Base-by-base conservation (phyloP, 306 rosid species). In the Sechiopsis laciniata region DNA sequence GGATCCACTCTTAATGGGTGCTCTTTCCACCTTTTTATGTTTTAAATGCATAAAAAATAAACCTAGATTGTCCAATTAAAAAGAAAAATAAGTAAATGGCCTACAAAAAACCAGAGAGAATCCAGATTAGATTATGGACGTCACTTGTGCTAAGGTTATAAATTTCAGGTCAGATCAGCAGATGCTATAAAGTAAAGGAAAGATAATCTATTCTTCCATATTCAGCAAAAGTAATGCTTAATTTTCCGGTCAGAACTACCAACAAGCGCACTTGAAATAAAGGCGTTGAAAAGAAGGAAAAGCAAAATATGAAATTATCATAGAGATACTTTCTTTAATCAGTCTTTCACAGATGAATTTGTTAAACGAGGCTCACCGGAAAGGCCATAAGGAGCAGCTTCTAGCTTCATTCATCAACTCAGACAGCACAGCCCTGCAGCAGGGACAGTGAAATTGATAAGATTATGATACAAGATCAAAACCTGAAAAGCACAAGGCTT, bases 121-220 rank as follows among this genome's bases (percentile, higher is more conserved):
- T 67, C 72, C 72, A 46, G 19, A 67, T 42, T 42, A 67, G 56
- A 67, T 42, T 17, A 67, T 46, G 54, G 29, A 65, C 40, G 51
- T 65, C 71, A 42, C 2, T 4, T 40, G 53, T 17, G 72, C 56
- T 21, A 67, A 42, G 19, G 72, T 13, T 46, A 17, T 35, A 67
- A 67, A 46, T 67, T 67, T 67, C 72, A 67, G 19, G 72, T 67
- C 55, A 67, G 55, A 67, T 67, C 55, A 67, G 55, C 19, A 67
- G 17, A 21, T 42, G 72, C 72, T 21, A 19, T 67, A 21, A 67
- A 67, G 72, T 67, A 67, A 67, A 42, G 37, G 19, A 6, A 46
- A 12, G 56, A 13, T 67, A 46, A 46, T 67, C 19, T 67, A 46
- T 67, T 67, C 37, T 67, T 20, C 10, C 19, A 20, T 35, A 46